phyloP scores from a whole-genome alignment of 148 eudicot species.

The Cornus controversa region DNA sequence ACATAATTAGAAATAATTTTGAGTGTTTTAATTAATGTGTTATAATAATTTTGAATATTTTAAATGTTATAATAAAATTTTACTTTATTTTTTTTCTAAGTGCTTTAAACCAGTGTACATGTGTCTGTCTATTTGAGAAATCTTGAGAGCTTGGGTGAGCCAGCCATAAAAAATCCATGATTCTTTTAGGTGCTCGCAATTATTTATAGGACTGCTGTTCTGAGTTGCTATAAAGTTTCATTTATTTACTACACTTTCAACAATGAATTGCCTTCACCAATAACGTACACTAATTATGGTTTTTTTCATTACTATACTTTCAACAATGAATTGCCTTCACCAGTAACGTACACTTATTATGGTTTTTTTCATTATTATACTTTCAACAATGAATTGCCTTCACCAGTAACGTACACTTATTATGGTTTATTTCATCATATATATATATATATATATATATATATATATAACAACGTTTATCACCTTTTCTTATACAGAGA shows the following conservation, averaged over 20 bases:
- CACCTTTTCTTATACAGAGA: too few relatives aligned
- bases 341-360: background rate
- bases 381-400: background rate
- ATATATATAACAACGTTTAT: too few relatives aligned
- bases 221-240: background rate
- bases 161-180: background rate
- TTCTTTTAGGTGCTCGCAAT: background rate
- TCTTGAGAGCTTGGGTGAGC: background rate
- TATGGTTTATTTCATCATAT: too few relatives aligned
- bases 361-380: background rate
- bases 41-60: too few relatives aligned
- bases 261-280: background rate
- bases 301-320: background rate
- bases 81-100: too few relatives aligned
- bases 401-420: background rate
- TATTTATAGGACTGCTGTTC: background rate
- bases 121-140: too few relatives aligned
- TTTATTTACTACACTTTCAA: background rate
- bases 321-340: background rate
- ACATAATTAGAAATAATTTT: too few relatives aligned
- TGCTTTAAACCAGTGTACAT: too few relatives aligned
- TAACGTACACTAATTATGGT: background rate
- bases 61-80: too few relatives aligned
- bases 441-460: too few relatives aligned
- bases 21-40: too few relatives aligned